Evolutionary conservation across 139 green algal species (phyloP).

Genomic region (Zygnema circumcarinatum): DNA sequence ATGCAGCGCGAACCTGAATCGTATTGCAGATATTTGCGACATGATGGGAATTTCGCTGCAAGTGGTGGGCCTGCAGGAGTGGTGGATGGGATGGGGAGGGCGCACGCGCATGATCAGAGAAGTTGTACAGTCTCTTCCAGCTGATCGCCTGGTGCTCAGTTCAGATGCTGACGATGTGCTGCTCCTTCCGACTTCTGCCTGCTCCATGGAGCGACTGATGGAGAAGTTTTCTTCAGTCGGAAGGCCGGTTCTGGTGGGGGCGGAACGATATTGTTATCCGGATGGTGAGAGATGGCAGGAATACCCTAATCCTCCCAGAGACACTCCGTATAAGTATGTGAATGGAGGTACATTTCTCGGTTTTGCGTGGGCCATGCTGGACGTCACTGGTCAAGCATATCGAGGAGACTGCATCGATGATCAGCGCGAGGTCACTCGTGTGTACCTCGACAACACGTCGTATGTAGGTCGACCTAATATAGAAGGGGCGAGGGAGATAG

Average conservation of each 20-base stretch:
- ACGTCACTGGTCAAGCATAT: slow-evolving; percentile 14
- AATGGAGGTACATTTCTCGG: slow-evolving; percentile 31
- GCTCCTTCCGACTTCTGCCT: slow-evolving; percentile 12
- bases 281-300: slow-evolving; percentile 1
- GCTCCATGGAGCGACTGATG: neutral
- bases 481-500: neutral
- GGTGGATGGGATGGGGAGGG: slow-evolving; percentile 27
- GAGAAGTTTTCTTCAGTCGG: slow-evolving; percentile 4
- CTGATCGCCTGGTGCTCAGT: slow-evolving; percentile 5
- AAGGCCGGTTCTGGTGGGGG: slow-evolving; percentile 10
- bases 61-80: slow-evolving; percentile 15
- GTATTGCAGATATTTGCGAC: slow-evolving; percentile 26
- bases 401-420: slow-evolving; percentile 25
- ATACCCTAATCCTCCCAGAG: slow-evolving; percentile 17
- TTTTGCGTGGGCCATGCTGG: slow-evolving; percentile 9
- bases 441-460: slow-evolving; percentile 17
- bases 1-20: slow-evolving; percentile 32
- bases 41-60: slow-evolving; percentile 9
- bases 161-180: slow-evolving; percentile 31
- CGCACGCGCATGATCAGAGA: slow-evolving; percentile 20
- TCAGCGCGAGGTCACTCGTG: slow-evolving; percentile 9
- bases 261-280: slow-evolving; percentile 31
- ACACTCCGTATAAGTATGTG: slow-evolving; percentile 25
- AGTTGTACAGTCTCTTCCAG: slow-evolving; percentile 22
- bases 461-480: neutral